These are phyloP conservation scores for Neostapfia colusana DNA, from an alignment of 176 grass and related monocot genomes.

Conservation along the genomic window DNA sequence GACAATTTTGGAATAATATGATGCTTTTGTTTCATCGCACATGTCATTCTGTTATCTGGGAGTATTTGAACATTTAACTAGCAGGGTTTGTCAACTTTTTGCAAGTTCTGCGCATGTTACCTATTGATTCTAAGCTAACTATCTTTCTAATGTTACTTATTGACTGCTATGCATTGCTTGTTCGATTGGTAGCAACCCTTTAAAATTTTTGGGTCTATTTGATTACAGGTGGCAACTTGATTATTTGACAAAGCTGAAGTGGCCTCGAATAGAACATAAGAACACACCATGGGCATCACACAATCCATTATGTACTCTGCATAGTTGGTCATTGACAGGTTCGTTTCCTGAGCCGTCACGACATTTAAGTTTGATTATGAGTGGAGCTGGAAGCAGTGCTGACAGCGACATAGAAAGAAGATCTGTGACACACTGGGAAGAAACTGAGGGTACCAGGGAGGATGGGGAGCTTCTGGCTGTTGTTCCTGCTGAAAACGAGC, in stretches of 20 bases:
- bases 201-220: constrained; percentile 61
- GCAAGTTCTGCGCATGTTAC: constrained; percentile 19
- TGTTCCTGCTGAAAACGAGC: constrained; percentile 34
- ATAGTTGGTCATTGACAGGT: constrained; percentile 71
- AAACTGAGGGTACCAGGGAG: constrained; percentile 74
- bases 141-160: constrained; percentile 33
- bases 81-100: constrained; percentile 28
- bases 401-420: constrained; percentile 68
- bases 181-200: constrained; percentile 37
- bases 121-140: constrained; percentile 35
- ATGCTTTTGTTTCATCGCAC: constrained; percentile 45
- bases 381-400: constrained; percentile 54
- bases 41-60: constrained; percentile 36
- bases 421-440: constrained; percentile 79
- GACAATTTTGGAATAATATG: constrained; percentile 41
- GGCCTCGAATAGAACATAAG: constrained; percentile 70
- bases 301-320: constrained; percentile 65
- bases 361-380: constrained; percentile 43
- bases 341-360: constrained; percentile 48
- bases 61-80: constrained; percentile 43
- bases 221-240: constrained; percentile 91
- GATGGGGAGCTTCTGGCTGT: constrained; percentile 77
- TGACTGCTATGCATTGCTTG: constrained; percentile 26
- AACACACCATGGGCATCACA: constrained; percentile 85
- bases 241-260: constrained; percentile 90